Evolutionary conservation across 805 yeast genomes (phyloP).

Genomic region (Priceomyces haplophilus): DNA sequence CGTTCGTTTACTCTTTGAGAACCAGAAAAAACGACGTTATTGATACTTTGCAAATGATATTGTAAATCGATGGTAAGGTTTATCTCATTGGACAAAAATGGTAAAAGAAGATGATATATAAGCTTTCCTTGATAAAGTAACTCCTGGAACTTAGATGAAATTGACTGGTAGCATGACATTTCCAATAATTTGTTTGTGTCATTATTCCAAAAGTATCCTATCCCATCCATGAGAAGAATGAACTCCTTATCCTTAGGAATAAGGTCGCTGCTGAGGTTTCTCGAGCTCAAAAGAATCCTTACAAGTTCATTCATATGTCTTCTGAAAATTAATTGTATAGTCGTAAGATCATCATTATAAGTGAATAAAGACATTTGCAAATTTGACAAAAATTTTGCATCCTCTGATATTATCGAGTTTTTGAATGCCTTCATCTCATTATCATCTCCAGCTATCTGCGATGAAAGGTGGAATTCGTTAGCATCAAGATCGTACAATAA

Average conservation of each 20-base stretch:
- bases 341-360: conserved; percentile 46
- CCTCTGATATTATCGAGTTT: conserved; percentile 42
- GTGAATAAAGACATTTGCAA: conserved; percentile 41
- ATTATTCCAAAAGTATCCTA: conserved; percentile 43
- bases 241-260: conserved; percentile 16
- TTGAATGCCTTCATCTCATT: conserved; percentile 19
- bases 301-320: conserved; percentile 44
- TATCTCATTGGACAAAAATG: conserved; percentile 38
- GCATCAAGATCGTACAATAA: conserved; percentile 58
- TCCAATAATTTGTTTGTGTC: conserved; percentile 40
- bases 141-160: conserved; percentile 33
- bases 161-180: conserved; percentile 39
- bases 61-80: conserved; percentile 43
- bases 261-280: conserved; percentile 28
- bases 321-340: conserved; percentile 41
- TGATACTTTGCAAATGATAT: conserved; percentile 38
- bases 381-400: conserved; percentile 42
- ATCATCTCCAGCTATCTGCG: conserved; percentile 11
- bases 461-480: conserved; percentile 37
- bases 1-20: conserved; percentile 30
- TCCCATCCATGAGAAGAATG: conserved; percentile 36
- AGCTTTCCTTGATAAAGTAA: conserved; percentile 30
- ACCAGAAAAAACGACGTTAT: conserved; percentile 16
- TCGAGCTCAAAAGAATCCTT: conserved; percentile 35
- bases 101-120: conserved; percentile 30